These are phyloP conservation scores for Pichia kudriavzevii DNA, from an alignment of 1,139 yeast species.

Conservation along the genomic window DNA sequence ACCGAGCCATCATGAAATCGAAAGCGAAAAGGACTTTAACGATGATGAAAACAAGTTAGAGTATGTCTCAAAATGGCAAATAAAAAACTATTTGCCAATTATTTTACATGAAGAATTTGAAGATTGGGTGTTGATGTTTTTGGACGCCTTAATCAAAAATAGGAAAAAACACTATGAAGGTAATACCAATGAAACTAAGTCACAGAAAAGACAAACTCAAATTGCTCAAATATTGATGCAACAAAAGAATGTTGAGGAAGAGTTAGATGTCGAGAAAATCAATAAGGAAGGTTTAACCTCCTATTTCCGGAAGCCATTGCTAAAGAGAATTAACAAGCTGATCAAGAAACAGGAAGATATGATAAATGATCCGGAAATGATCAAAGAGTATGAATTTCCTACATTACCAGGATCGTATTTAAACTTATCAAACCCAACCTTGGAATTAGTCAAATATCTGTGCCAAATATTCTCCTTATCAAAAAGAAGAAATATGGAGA, in stretches of 20 bases:
- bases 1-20: background rate
- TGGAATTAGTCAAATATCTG: slow-evolving; percentile 70
- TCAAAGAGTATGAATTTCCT: slow-evolving; percentile 65
- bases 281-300: slow-evolving; percentile 37
- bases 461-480: slow-evolving; percentile 71
- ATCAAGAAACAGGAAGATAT: slow-evolving; percentile 65
- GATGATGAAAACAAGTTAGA: slow-evolving; percentile 33
- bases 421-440: slow-evolving; percentile 57
- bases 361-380: slow-evolving; percentile 57
- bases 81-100: slow-evolving; percentile 65
- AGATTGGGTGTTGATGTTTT: slow-evolving; percentile 74
- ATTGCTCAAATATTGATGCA: slow-evolving; percentile 47
- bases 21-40: background rate
- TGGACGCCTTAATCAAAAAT: slow-evolving; percentile 59
- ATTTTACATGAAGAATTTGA: slow-evolving; percentile 76
- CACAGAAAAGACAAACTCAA: slow-evolving; percentile 63
- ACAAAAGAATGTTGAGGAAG: slow-evolving; percentile 32
- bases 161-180: slow-evolving; percentile 37
- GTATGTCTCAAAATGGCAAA: slow-evolving; percentile 73
- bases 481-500: slow-evolving; percentile 58
- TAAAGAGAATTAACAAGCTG: slow-evolving; percentile 59
- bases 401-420: slow-evolving; percentile 62
- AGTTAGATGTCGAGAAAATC: slow-evolving; percentile 28
- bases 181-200: slow-evolving; percentile 21
- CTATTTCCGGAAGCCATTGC: slow-evolving; percentile 53